Conservation (phyloP, 805 yeast genomes). For the Millerozyma miso region DNA sequence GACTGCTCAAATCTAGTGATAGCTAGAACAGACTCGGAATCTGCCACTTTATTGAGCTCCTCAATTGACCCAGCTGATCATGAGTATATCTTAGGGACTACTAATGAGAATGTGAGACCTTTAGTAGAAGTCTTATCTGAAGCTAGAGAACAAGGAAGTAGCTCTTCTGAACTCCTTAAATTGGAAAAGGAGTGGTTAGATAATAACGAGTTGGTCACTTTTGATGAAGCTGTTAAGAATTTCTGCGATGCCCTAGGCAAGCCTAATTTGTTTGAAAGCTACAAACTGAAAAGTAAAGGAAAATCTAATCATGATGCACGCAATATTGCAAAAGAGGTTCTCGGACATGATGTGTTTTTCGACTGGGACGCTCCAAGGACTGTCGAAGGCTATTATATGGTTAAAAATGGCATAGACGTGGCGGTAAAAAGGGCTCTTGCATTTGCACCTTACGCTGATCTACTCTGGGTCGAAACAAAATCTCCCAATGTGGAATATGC, state of each 20-base stretch:
- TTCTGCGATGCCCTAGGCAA: conserved; percentile 10
- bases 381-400: conserved; percentile 3
- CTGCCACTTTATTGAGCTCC: conserved; percentile 3
- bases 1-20: conserved; percentile 3
- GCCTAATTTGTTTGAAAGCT: conserved; percentile 20
- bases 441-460: conserved; percentile 56
- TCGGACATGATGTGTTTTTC: conserved; percentile 1
- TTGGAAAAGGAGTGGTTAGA: conserved; percentile 1
- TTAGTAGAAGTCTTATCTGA: conserved; percentile 1
- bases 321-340: not conserved
- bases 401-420: conserved; percentile 41
- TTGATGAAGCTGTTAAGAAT: conserved; percentile 4
- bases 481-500: conserved; percentile 54
- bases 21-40: conserved; percentile 4
- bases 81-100: conserved; percentile 2
- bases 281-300: conserved; percentile 33
- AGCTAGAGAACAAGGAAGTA: not conserved
- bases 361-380: conserved; percentile 5
- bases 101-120: conserved; percentile 1
- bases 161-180: not conserved
- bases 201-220: not conserved
- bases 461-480: conserved; percentile 62
- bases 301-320: conserved; percentile 39
- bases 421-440: conserved; percentile 52
- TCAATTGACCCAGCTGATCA: conserved; percentile 4